These are phyloP conservation scores for Ganoderma lucidum DNA, from an alignment of 1,284 basidiomycete species.

Conservation along the genomic window DNA sequence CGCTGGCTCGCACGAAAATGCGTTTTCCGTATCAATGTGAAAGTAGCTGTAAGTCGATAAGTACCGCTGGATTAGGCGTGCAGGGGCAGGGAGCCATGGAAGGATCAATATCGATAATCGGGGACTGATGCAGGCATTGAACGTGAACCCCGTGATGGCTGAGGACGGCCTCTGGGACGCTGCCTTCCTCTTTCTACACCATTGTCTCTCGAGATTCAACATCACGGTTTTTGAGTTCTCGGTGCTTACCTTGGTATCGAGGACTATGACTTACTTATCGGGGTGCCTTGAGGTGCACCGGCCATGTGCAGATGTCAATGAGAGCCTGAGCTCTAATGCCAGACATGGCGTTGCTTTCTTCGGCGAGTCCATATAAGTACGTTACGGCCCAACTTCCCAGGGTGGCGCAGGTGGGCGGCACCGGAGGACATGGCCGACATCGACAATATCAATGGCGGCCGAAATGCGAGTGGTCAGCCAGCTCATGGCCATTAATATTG, in stretches of 20 bases:
- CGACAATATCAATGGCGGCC: not conserved
- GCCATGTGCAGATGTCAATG: no score
- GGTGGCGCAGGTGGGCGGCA: not conserved
- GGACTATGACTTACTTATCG: not conserved
- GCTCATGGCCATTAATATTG: no score
- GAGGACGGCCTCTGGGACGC: slow-evolving; percentile 12
- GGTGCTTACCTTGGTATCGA: not conserved
- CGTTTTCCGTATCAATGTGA: no score
- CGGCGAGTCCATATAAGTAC: no score
- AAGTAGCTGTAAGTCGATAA: no score
- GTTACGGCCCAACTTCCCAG: not conserved
- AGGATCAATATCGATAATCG: slow-evolving; percentile 9
- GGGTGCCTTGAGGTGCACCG: not conserved
- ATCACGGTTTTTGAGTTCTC: not conserved
- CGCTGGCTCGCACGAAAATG: no score
- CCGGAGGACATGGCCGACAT: not conserved
- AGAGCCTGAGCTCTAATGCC: no score
- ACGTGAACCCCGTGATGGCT: slow-evolving; percentile 30
- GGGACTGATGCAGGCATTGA: slow-evolving; percentile 28
- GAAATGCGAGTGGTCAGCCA: not conserved
- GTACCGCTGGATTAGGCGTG: not conserved
- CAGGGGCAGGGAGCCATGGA: not conserved
- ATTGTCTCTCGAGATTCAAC: slow-evolving; percentile 8
- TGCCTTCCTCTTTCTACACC: slow-evolving; percentile 22
- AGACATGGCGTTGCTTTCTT: no score